These are phyloP conservation scores for Selaginella tamariscina DNA, from an alignment of 75 land plant genomes.

Conservation along the genomic window DNA sequence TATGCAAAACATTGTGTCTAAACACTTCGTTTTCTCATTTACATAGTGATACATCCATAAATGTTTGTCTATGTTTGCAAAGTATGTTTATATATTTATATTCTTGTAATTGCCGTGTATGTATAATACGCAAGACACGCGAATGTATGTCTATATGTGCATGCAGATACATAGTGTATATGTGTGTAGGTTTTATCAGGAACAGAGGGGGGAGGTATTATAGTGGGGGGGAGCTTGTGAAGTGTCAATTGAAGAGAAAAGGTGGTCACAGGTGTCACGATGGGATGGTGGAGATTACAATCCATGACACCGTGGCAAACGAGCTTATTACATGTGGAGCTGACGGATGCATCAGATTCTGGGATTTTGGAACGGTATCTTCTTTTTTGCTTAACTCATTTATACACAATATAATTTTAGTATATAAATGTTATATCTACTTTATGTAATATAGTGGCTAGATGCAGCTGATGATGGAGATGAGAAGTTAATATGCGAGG, in stretches of 20 bases:
- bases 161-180: too few relatives aligned
- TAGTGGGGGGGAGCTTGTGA: slow-evolving; percentile 32
- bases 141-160: too few relatives aligned
- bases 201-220: slow-evolving; percentile 26
- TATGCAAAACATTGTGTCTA: too few relatives aligned
- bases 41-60: too few relatives aligned
- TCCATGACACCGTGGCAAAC: slow-evolving; percentile 21
- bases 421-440: not conserved
- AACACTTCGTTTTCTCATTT: too few relatives aligned
- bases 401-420: not conserved
- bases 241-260: slow-evolving; percentile 32
- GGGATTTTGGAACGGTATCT: slow-evolving; percentile 26
- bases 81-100: too few relatives aligned
- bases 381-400: too few relatives aligned
- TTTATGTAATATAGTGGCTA: slow-evolving; percentile 23
- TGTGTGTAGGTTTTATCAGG: slow-evolving; percentile 37
- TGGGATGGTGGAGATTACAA: slow-evolving; percentile 29
- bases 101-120: too few relatives aligned
- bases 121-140: too few relatives aligned
- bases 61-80: too few relatives aligned
- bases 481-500: slow-evolving; percentile 35
- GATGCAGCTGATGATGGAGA: slow-evolving; percentile 44
- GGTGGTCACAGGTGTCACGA: slow-evolving; percentile 29
- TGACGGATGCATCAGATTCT: slow-evolving; percentile 32
- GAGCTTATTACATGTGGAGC: slow-evolving; percentile 30